Percentiles rank a stretch among this genome's conserved stretches.
These are phyloP conservation scores for Roridomyces roridus DNA, from an alignment of 768 basidiomycete species.

Conservation along the genomic window DNA sequence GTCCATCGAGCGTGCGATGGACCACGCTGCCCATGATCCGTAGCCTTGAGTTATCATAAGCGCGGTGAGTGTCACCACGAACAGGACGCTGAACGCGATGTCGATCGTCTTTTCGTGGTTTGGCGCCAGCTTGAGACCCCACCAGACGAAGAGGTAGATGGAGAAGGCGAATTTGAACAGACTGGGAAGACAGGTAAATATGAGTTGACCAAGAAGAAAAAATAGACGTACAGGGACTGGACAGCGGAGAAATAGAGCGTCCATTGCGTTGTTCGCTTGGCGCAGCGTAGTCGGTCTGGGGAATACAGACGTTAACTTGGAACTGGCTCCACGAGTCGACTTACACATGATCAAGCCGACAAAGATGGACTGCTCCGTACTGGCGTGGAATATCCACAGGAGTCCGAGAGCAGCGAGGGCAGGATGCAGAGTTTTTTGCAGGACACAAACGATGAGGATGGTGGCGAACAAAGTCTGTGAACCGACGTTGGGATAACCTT, in stretches of 20 bases:
- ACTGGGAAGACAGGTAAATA: not conserved
- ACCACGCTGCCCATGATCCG: too few relatives aligned
- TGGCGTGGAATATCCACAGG: not conserved
- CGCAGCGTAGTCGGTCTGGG: not conserved
- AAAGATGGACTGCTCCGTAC: not conserved
- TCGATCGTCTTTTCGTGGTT: constrained; percentile 3
- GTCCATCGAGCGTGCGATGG: too few relatives aligned
- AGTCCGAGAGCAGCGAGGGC: too few relatives aligned
- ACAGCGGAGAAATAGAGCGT: not conserved
- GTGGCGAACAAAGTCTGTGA: too few relatives aligned
- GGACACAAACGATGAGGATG: too few relatives aligned
- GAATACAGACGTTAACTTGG: too few relatives aligned
- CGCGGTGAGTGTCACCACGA: not conserved
- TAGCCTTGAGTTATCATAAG: constrained; percentile 5
- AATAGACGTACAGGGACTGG: not conserved
- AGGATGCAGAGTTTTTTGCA: too few relatives aligned
- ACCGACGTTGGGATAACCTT: too few relatives aligned
- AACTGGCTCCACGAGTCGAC: too few relatives aligned
- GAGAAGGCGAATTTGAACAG: constrained; percentile 1
- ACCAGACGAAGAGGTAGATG: too few relatives aligned
- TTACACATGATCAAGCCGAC: not conserved
- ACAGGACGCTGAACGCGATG: constrained; percentile 1
- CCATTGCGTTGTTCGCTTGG: not conserved
- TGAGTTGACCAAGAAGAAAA: not conserved
- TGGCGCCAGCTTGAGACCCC: constrained; percentile 6